These are phyloP conservation scores for Dendrobium huoshanense DNA, from an alignment of 106 monocot species.

Conservation along the genomic window DNA sequence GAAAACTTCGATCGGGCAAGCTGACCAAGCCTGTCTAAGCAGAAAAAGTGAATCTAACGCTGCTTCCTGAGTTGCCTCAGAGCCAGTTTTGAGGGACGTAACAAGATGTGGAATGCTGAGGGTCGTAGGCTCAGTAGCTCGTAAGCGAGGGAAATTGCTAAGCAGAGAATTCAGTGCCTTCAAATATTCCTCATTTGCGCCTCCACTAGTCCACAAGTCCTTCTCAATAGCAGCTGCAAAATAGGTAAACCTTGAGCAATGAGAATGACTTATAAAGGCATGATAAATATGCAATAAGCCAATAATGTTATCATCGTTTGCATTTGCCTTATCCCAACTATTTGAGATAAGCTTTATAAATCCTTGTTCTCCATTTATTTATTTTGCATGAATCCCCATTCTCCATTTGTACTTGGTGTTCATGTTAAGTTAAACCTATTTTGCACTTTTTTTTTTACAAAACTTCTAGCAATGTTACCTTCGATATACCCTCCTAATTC, in stretches of 20 bases:
- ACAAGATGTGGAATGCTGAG: constrained; percentile 92
- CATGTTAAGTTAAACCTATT: background rate
- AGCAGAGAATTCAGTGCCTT: constrained; percentile 86
- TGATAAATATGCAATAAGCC: background rate
- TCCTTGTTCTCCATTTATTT: background rate
- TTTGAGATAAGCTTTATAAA: background rate
- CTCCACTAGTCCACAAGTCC: constrained; percentile 83
- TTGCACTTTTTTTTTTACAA: background rate
- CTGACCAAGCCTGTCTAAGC: constrained; percentile 94
- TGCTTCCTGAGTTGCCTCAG: constrained; percentile 93
- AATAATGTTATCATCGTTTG: background rate
- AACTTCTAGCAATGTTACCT: background rate
- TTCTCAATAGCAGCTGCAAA: constrained; percentile 95
- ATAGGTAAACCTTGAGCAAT: background rate
- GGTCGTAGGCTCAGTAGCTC: constrained; percentile 93
- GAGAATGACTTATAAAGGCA: background rate
- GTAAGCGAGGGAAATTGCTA: constrained; percentile 85
- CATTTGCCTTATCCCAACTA: background rate
- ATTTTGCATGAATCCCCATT: no score
- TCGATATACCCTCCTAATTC: background rate
- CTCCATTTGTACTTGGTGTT: background rate
- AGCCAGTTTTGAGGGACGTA: constrained; percentile 80
- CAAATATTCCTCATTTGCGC: constrained; percentile 87
- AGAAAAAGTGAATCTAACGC: constrained; percentile 88
- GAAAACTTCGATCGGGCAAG: constrained; percentile 90